Conservation (phyloP, 1,139 yeast species). For the Hyphopichia burtonii region DNA sequence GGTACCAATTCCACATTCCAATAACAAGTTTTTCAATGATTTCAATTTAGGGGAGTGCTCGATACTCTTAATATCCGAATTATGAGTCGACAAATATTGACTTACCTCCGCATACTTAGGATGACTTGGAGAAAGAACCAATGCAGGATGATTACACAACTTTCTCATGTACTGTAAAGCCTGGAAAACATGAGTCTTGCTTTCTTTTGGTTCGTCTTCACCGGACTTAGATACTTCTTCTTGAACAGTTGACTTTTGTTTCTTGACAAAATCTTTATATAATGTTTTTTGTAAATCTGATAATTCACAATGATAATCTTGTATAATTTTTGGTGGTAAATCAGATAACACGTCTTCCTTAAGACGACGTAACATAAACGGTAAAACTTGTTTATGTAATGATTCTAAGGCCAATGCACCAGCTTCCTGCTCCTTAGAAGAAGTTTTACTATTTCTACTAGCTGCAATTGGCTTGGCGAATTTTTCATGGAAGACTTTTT, state of each 20-base stretch:
- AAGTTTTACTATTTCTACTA: conserved; percentile 84
- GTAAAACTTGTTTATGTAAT: conserved; percentile 91
- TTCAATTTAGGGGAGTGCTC: conserved; percentile 87
- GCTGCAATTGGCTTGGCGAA: conserved; percentile 98
- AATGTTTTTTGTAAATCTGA: conserved; percentile 86
- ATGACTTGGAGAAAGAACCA: conserved; percentile 82
- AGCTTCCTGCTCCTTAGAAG: conserved; percentile 93
- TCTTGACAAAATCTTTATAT: conserved; percentile 87
- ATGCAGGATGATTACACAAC: conserved; percentile 93
- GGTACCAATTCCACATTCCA: conserved; percentile 93
- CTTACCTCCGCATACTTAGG: conserved; percentile 75
- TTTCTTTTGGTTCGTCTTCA: conserved; percentile 38
- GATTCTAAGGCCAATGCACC: conserved; percentile 97
- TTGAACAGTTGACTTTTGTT: conserved; percentile 73
- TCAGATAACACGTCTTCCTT: conserved; percentile 96
- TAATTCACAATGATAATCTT: conserved; percentile 94
- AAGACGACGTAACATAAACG: conserved; percentile 91
- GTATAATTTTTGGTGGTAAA: conserved; percentile 96
- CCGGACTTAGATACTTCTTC: conserved; percentile 51
- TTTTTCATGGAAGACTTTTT: conserved; percentile 88
- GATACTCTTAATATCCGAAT: conserved; percentile 65
- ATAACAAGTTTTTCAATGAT: conserved; percentile 76
- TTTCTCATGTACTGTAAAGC: conserved; percentile 97
- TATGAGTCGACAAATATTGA: conserved; percentile 55
- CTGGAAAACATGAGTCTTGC: conserved; percentile 93